A percentile compares a stretch with the other conserved stretches of the same genome.
phyloP scores from a whole-genome alignment of 2,329 filamentous ascomycete species.

The Nannizziopsis barbatae region DNA sequence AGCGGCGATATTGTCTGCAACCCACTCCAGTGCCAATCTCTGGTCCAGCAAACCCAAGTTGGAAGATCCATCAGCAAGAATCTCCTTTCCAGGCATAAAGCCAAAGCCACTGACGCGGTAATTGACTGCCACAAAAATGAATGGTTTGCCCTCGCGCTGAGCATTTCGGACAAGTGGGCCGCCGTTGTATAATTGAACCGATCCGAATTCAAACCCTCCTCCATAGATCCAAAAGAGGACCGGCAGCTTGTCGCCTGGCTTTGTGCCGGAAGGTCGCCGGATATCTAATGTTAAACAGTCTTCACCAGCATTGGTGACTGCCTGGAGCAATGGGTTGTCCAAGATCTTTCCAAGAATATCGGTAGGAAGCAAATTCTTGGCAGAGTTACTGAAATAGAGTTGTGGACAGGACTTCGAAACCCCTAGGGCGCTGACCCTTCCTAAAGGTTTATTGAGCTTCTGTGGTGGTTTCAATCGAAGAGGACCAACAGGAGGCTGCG shows the following conservation, averaged over 20 bases:
- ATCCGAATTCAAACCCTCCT: constrained; percentile 43
- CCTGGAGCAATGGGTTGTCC: constrained; percentile 49
- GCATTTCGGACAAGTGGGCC: constrained; percentile 27
- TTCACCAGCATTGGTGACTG: constrained; percentile 45
- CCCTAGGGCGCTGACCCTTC: constrained; percentile 50
- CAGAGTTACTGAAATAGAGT: constrained; percentile 48
- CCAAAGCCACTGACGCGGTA: constrained; percentile 67
- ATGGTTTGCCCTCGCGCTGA: constrained; percentile 46
- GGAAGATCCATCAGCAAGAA: constrained; percentile 53
- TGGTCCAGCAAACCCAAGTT: constrained; percentile 67
- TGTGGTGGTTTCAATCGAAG: constrained; percentile 60
- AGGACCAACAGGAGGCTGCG: constrained; percentile 54
- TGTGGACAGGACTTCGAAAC: constrained; percentile 58
- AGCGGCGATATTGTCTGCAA: constrained; percentile 61
- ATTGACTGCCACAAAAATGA: constrained; percentile 67
- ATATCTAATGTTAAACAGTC: constrained; percentile 55
- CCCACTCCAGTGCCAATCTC: constrained; percentile 61
- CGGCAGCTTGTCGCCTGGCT: constrained; percentile 44
- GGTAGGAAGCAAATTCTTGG: constrained; percentile 30
- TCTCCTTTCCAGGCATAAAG: constrained; percentile 58
- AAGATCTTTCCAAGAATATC: constrained; percentile 42
- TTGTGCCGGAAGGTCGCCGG: constrained; percentile 48
- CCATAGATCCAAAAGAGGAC: constrained; percentile 63
- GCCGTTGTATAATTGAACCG: constrained; percentile 34
- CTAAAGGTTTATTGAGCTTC: constrained; percentile 46